Evolutionary conservation across 441 rosid species (phyloP), one percentile per base, ranked within the genome.

Genomic region (Syzygium syzygioides): DNA sequence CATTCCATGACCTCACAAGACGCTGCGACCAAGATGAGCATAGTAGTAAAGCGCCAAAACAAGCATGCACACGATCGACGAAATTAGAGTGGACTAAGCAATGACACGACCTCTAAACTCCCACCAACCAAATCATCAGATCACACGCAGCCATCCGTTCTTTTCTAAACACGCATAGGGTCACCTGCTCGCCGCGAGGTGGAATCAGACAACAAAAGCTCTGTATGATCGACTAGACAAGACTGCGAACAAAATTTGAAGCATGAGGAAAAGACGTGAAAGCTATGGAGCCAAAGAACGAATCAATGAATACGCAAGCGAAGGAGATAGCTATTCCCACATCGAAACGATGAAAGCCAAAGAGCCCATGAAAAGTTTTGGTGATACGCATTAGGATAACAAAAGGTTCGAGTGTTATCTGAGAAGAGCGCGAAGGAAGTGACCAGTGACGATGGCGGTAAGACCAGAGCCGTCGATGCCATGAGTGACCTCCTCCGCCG

Each of bases 401-500:
- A 25, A 71, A 71, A 20, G 50, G 83, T 71, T 71, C 14, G 4
- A 71, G 83, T 37, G 83, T 37, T 37, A 37, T 71, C 50, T 71
- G 50, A 71, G 62, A 85, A 41, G 6, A 30, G 62, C 12, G 48
- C 18, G 11, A 30, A 28, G 5, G 86, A 55, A 41, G 66, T 5
- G 66, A 85, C 86, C 86, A 2, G 86, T 85, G 86, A 85, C 86
- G 50, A 85, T 55, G 86, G 86, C 86, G 30, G 86, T 85, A 52
- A 85, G 86, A 56, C 86, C 86, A 37, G 86, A 85, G 62, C 86
- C 66, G 62, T 55, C 86, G 62, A 85, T 85, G 55, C 86, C 86
- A 32, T 55, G 52, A 76, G 83, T 76, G 52, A 76, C 83, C n/a
- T 76, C 83, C 83, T 76, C 83, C 17, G 83, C 83, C 50, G 86